Evolutionary conservation across 202 grass and related monocot species (phyloP).

Genomic region (Panicum virgatum): DNA sequence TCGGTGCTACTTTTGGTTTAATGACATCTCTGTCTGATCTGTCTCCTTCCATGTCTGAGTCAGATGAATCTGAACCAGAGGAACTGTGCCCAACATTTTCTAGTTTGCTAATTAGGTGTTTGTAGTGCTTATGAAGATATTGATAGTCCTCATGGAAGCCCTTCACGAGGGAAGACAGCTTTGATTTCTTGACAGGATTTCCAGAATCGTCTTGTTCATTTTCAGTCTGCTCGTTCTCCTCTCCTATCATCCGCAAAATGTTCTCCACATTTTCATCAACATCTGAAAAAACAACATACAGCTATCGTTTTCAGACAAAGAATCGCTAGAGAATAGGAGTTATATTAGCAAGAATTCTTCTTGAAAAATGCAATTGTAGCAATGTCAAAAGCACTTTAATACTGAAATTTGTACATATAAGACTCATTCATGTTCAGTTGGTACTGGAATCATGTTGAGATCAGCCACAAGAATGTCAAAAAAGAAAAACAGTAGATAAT

Average conservation of each 20-base stretch:
- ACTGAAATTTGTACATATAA: neutral
- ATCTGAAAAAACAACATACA: conserved; percentile 48
- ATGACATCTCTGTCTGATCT: conserved; percentile 30
- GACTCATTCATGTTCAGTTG: neutral
- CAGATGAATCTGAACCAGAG: conserved; percentile 63
- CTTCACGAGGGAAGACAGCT: conserved; percentile 76
- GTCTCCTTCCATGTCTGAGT: conserved; percentile 63
- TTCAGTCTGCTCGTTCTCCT: conserved; percentile 46
- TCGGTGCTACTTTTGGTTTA: conserved; percentile 34
- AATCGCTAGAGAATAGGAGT: conserved; percentile 12
- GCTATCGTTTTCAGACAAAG: conserved; percentile 26
- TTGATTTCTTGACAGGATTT: conserved; percentile 60
- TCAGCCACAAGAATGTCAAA: conserved; percentile 12
- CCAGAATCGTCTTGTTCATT: conserved; percentile 47
- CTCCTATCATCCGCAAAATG: conserved; percentile 64
- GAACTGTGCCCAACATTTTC: conserved; percentile 67
- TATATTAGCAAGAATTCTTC: neutral
- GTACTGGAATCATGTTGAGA: neutral
- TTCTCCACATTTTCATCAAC: conserved; percentile 81
- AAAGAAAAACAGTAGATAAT: neutral
- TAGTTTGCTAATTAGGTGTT: conserved; percentile 68
- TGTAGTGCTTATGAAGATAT: conserved; percentile 68
- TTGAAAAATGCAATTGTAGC: conserved; percentile 27
- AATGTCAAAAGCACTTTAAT: conserved; percentile 9
- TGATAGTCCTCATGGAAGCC: conserved; percentile 83